Base-by-base conservation (phyloP, 2,329 filamentous ascomycete species). In the Fusarium brevicatenulatum region DNA sequence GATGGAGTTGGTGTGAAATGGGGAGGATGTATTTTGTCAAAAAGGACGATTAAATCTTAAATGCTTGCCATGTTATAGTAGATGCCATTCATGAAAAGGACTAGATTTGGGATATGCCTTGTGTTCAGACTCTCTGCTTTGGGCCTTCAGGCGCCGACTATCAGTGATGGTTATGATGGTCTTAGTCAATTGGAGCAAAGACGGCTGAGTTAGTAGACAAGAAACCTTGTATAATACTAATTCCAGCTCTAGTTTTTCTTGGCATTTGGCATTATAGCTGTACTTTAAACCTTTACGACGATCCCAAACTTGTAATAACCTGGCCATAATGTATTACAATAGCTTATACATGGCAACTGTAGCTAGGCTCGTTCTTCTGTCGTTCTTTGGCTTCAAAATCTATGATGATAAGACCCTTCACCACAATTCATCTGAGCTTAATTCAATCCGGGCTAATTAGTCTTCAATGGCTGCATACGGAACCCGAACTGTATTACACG, bases 71-170 rank as follows among this genome's bases (percentile, higher is more conserved):
- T 39, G 39, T 55, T 49, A 53, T 47, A 53, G 40, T 39, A 58
- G 50, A 69, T 64, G 65, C 7, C 66, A 64, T 58, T 67, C 40
- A 69, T 69, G 65, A 53, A 69, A 53, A 58, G n/a, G 36, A 49
- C 40, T 57, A 69, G 52, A 43, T 25, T 54, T 63, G 50, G 49
- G 21, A 58, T 54, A 53, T 53, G 46, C 56, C 16, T 32, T 21
- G 25, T 40, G 30, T 16, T 4, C 10, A 47, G 40, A 34, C 13
- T 28, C 32, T 56, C 6, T 34, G 16, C 54, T 25, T 32, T 18
- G 39, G 7, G 11, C 21, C 37, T 34, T 19, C 19, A 40, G 42
- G 9, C n/a, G 21, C 25, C 16, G 19, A 28, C 37, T 30, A 54
- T 43, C 25, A 19, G 52, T 55, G 36, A 55, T 19, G 21, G 10